These are phyloP conservation scores for Cicer arietinum DNA, from an alignment of 306 rosid species.

Conservation along the genomic window DNA sequence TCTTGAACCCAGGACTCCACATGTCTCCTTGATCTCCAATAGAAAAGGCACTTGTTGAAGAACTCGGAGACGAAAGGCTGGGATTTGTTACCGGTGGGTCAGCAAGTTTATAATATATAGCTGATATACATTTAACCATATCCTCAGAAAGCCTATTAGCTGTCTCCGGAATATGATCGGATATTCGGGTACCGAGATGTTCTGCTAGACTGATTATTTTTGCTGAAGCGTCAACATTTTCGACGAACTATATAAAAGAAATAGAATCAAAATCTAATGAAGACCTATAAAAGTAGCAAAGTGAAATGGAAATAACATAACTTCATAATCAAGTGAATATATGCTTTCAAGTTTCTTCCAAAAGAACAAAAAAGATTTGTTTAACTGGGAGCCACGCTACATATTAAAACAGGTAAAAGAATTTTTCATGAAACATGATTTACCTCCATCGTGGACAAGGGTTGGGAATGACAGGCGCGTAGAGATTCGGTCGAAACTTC, in stretches of 20 bases:
- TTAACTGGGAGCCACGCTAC: slow-evolving; percentile 9
- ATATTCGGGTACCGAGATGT: slow-evolving; percentile 75
- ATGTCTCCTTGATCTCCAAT: slow-evolving; percentile 69
- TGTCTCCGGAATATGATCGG: slow-evolving; percentile 76
- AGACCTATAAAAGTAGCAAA: slow-evolving; percentile 23
- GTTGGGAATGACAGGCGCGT: slow-evolving; percentile 79
- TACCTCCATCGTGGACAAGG: slow-evolving; percentile 91
- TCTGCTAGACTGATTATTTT: slow-evolving; percentile 82
- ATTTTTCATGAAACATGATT: slow-evolving; percentile 18
- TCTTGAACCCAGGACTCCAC: slow-evolving; percentile 80
- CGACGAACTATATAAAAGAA: slow-evolving; percentile 63
- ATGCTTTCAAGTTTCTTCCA: slow-evolving; percentile 9
- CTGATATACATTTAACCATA: slow-evolving; percentile 87
- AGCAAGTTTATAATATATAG: slow-evolving; percentile 82
- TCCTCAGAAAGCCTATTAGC: slow-evolving; percentile 88
- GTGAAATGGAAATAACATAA: slow-evolving; percentile 19
- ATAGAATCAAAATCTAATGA: slow-evolving; percentile 42
- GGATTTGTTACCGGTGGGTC: slow-evolving; percentile 68
- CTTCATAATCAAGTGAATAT: slow-evolving; percentile 24
- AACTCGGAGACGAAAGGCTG: slow-evolving; percentile 80
- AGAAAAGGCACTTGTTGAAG: slow-evolving; percentile 75
- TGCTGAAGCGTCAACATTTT: slow-evolving; percentile 59
- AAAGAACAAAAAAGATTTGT: neutral
- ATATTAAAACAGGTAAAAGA: slow-evolving; percentile 6
- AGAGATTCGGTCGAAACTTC: slow-evolving; percentile 59